Base-by-base conservation (phyloP, 2,329 filamentous ascomycete species). In the Talaromyces islandicus region DNA sequence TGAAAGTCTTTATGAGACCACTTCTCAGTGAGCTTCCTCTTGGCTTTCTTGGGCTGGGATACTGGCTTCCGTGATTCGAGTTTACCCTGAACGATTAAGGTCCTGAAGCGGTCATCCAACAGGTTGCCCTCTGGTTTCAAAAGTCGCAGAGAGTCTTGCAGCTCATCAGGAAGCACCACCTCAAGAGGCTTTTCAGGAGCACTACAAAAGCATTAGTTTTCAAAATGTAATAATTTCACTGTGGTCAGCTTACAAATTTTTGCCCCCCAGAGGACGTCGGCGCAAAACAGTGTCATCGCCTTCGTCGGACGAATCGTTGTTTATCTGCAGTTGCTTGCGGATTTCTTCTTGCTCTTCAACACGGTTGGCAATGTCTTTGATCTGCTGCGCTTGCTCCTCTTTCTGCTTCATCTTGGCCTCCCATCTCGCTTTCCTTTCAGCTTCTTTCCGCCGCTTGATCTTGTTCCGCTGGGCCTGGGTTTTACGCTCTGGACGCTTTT, bases 1-100 rank as follows among this genome's bases (percentile, higher is more conserved):
- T 81, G 83, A 76, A 96, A 99, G 73, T 99, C 94, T 82, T 99
- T 99, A 80, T 96, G 90, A 51, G 88, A 86, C 94, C 94, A 99
- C 78, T 97, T 99, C 84, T 97, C 94, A 7, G 91, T 96, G 56
- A 87, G 77, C 74, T 90, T 91, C 67, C 81, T 87, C 82, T 87
- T 92, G 64, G 85, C 85, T 80, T 94, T 90, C 83, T 90, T 96
- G 69, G 83, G 84, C 78, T 94, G 93, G 7, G 88, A 84, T 60
- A 93, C 85, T 57, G 88, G 87, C 72, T 88, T 88, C 67, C 94
- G 84, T 55, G 85, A 84, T 80, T 99, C 94, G 63, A 99, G 78
- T 78, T 94, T 96, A 62, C 94, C 94, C 64, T 92, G 86, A 35
- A 97, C 83, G 64, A 97, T 80, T 77, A 97, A 81, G 73, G 85